Conservation (phyloP, 1,284 basidiomycete genomes). For the Ceratobasidium sp. region DNA sequence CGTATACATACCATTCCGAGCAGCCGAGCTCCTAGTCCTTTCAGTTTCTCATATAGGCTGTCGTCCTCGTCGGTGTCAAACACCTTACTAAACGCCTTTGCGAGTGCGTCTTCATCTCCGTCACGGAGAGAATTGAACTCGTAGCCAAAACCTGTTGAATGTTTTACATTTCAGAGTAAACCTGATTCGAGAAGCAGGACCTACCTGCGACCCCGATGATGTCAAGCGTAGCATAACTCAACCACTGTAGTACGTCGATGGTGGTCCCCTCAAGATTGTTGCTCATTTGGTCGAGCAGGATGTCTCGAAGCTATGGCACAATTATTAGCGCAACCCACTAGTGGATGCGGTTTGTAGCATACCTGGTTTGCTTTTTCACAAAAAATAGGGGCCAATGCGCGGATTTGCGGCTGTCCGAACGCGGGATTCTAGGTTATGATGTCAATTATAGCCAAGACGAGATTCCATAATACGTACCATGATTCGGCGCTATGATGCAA, state of each 20-base stretch:
- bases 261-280: constrained; percentile 38
- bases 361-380: constrained; percentile 47
- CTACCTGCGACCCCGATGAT: constrained; percentile 60
- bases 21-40: not conserved
- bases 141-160: not conserved
- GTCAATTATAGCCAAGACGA: not conserved
- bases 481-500: constrained; percentile 43
- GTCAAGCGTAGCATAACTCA: constrained; percentile 59
- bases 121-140: constrained; percentile 53
- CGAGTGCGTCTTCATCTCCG: constrained; percentile 52
- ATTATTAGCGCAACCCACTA: not conserved
- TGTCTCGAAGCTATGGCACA: constrained; percentile 46
- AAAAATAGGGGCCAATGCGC: constrained; percentile 43
- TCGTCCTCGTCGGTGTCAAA: constrained; percentile 46
- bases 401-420: constrained; percentile 46
- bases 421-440: constrained; percentile 43
- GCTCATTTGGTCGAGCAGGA: constrained; percentile 37
- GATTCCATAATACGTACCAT: constrained; percentile 26
- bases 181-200: not conserved
- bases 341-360: not conserved
- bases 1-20: constrained; percentile 31
- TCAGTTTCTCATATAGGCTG: not conserved
- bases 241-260: constrained; percentile 58
- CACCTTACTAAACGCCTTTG: constrained; percentile 52
- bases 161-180: not conserved